Conservation (phyloP, 2,329 filamentous ascomycete species). For the Amylocarpus encephaloides region DNA sequence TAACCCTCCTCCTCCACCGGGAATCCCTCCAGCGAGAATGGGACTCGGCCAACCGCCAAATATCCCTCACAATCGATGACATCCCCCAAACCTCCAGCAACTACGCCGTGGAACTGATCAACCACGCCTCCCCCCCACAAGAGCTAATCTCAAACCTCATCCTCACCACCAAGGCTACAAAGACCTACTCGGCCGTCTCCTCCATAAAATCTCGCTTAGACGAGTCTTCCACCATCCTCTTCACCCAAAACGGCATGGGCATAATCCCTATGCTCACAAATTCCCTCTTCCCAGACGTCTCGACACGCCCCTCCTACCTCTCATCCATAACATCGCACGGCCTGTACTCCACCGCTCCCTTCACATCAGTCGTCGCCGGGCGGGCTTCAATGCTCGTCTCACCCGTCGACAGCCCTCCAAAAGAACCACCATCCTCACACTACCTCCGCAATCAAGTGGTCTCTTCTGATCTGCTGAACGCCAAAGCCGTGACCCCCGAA, state of each 20-base stretch:
- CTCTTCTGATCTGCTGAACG: constrained; percentile 39
- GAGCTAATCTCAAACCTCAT: constrained; percentile 63
- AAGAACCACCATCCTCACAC: not conserved
- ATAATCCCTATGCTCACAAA: constrained; percentile 52
- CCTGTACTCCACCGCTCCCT: constrained; percentile 44
- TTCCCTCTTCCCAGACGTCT: constrained; percentile 51
- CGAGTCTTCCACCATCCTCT: constrained; percentile 63
- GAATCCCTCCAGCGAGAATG: constrained; percentile 44
- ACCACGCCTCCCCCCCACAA: not conserved
- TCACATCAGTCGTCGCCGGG: constrained; percentile 47
- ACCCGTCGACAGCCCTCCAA: not conserved
- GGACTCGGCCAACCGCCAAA: constrained; percentile 23
- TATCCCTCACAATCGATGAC: constrained; percentile 21
- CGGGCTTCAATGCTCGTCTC: constrained; percentile 30
- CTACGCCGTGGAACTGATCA: constrained; percentile 20
- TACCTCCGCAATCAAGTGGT: constrained; percentile 38
- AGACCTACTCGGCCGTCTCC: constrained; percentile 56
- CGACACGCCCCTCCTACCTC: constrained; percentile 63
- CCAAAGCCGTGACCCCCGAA: constrained; percentile 34
- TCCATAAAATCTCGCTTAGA: constrained; percentile 56
- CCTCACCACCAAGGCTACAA: constrained; percentile 67
- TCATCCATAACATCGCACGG: constrained; percentile 57
- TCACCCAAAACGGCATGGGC: constrained; percentile 86
- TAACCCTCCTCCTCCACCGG: constrained; percentile 76
- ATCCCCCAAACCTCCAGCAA: constrained; percentile 15